A percentile compares a stretch with the other conserved stretches of the same genome.
These are phyloP conservation scores for Ophiocordyceps camponoti-leonardi DNA, from an alignment of 2,329 filamentous ascomycete species.

Conservation along the genomic window DNA sequence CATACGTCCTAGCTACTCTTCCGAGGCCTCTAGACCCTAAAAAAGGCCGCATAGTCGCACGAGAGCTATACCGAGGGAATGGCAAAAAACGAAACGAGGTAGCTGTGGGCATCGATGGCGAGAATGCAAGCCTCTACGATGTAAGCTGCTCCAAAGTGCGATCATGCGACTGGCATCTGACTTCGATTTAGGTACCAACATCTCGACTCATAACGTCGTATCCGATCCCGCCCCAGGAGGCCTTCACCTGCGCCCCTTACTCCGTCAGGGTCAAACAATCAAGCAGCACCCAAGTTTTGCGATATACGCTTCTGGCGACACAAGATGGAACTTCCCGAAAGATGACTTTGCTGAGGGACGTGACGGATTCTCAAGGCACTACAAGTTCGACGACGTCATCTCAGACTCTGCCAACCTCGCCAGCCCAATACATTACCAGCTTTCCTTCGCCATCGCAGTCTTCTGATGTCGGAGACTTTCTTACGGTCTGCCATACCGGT, in stretches of 20 bases:
- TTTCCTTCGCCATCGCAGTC: conserved; percentile 10
- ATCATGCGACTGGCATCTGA: conserved; percentile 1
- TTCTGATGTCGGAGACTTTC: conserved; percentile 18
- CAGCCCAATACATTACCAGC: conserved; percentile 17
- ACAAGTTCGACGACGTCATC: conserved; percentile 32
- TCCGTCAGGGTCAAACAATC: conserved; percentile 36
- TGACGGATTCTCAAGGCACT: conserved; percentile 30
- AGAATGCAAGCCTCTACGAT: conserved; percentile 49
- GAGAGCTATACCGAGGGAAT: conserved; percentile 43
- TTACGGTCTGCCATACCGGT: conserved; percentile 43
- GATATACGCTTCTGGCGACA: conserved; percentile 46
- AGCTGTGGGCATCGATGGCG: conserved; percentile 46
- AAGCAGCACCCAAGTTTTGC: conserved; percentile 28
- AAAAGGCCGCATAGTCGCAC: conserved; percentile 34
- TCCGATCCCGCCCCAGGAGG: conserved; percentile 46
- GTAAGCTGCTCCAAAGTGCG: conserved; percentile 18
- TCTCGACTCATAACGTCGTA: conserved; percentile 48
- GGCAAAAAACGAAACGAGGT: conserved; percentile 48
- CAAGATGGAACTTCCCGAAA: conserved; percentile 27
- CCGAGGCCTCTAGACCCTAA: conserved; percentile 38
- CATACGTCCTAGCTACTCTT: conserved; percentile 43
- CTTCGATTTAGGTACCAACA: conserved; percentile 31
- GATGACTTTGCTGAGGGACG: conserved; percentile 42
- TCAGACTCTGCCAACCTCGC: conserved; percentile 21
- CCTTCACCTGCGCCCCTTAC: conserved; percentile 43